These are phyloP conservation scores for Amoeboaphelidium occidentale DNA, from an alignment of 371 early-diverging fungal species.

Conservation along the genomic window DNA sequence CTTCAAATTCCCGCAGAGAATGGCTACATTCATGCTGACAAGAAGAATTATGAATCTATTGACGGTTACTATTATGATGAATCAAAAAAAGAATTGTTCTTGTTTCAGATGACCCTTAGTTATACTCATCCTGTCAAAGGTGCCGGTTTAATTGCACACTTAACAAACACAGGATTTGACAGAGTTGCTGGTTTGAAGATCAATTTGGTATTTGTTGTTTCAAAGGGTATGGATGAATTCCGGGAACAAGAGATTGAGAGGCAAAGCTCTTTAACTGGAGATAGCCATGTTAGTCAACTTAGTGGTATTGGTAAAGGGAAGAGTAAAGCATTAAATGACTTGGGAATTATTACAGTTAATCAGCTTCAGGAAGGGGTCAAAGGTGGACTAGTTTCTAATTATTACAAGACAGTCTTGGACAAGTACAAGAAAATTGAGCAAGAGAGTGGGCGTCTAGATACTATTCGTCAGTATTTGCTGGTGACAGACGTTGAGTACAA, in stretches of 20 bases:
- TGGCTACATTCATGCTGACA: neutral
- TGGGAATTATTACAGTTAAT: too few relatives aligned
- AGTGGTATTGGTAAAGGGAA: too few relatives aligned
- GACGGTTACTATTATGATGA: neutral
- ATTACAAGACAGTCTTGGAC: too few relatives aligned
- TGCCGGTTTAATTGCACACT: neutral
- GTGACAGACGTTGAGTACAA: too few relatives aligned
- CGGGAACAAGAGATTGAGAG: neutral
- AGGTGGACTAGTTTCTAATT: too few relatives aligned
- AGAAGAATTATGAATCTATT: neutral
- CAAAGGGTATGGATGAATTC: neutral
- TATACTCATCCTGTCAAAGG: neutral
- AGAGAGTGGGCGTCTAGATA: too few relatives aligned
- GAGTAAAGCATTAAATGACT: too few relatives aligned
- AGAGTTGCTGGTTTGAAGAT: neutral
- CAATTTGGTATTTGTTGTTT: neutral
- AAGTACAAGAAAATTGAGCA: too few relatives aligned
- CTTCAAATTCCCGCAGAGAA: neutral
- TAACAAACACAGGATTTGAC: neutral
- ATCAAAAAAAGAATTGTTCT: neutral
- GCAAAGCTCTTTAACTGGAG: too few relatives aligned
- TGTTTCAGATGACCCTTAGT: neutral
- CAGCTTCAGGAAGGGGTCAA: too few relatives aligned
- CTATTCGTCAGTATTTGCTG: too few relatives aligned
- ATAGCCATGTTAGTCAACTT: too few relatives aligned